phyloP scores from a whole-genome alignment of 257 asterid genomes.

The Nicotiana otophora region DNA sequence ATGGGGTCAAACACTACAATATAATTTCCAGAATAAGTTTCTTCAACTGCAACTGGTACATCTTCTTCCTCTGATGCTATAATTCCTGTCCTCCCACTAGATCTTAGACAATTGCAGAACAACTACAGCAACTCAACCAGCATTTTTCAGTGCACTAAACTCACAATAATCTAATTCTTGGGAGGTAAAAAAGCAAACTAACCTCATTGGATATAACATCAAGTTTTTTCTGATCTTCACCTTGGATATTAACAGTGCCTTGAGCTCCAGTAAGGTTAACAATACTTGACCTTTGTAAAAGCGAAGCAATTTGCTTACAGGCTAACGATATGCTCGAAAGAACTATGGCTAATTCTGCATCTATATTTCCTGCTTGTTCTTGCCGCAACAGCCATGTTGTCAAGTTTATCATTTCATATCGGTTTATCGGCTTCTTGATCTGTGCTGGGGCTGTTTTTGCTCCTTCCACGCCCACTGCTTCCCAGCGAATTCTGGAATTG shows the following conservation, averaged over 20 bases:
- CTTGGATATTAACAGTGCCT: slow-evolving; percentile 72
- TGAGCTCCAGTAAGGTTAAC: slow-evolving; percentile 76
- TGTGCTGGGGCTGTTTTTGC: slow-evolving; percentile 13
- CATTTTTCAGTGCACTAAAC: background rate
- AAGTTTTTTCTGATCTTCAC: slow-evolving; percentile 89
- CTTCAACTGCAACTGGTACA: slow-evolving; percentile 83
- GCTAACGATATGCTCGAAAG: slow-evolving; percentile 82
- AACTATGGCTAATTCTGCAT: slow-evolving; percentile 68
- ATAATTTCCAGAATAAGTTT: slow-evolving; percentile 77
- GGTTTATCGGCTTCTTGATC: slow-evolving; percentile 27
- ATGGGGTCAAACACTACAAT: slow-evolving; percentile 85
- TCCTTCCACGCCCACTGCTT: slow-evolving; percentile 42
- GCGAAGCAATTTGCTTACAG: slow-evolving; percentile 73
- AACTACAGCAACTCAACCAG: slow-evolving; percentile 30
- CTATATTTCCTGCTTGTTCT: slow-evolving; percentile 60
- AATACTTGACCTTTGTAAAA: slow-evolving; percentile 69
- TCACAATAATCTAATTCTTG: background rate
- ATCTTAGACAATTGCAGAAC: slow-evolving; percentile 72
- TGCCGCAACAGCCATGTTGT: slow-evolving; percentile 75
- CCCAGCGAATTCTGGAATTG: slow-evolving; percentile 26
- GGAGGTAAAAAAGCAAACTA: background rate
- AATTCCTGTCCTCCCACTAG: slow-evolving; percentile 78
- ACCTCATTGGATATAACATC: slow-evolving; percentile 85
- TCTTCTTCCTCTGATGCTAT: slow-evolving; percentile 94
- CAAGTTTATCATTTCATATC: slow-evolving; percentile 54